A percentile compares a stretch with the other conserved stretches of the same genome.
These are phyloP conservation scores for Tolypocladium amazonense DNA, from an alignment of 2,329 filamentous ascomycete genomes.

Conservation along the genomic window DNA sequence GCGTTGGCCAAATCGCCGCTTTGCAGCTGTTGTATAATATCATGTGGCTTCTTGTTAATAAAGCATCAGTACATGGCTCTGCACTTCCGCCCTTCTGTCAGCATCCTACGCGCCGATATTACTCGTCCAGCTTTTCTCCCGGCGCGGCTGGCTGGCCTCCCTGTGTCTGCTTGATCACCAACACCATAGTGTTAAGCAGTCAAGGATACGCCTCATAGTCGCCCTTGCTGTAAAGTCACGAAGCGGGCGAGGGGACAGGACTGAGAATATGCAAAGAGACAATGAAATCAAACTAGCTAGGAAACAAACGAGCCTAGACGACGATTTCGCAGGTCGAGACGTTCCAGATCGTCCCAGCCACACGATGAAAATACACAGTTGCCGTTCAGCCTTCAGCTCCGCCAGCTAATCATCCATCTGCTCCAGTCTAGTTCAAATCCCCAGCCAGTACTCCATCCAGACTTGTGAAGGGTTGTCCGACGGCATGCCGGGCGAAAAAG, in stretches of 20 bases:
- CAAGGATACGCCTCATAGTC: background rate
- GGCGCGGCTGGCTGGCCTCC: background rate
- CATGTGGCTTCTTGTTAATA: background rate
- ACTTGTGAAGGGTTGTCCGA: conserved; percentile 17
- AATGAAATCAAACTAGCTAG: conserved; percentile 29
- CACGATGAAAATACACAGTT: conserved; percentile 29
- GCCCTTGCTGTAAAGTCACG: background rate
- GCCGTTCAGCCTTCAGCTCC: conserved; percentile 15
- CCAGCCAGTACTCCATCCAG: conserved; percentile 19
- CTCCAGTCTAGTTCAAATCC: conserved; percentile 22
- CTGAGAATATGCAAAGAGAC: conserved; percentile 10
- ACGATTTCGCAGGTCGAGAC: conserved; percentile 18
- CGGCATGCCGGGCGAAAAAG: conserved; percentile 11
- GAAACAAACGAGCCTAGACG: conserved; percentile 21
- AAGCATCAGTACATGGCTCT: background rate
- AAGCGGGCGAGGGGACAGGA: background rate
- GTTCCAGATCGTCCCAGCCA: conserved; percentile 20
- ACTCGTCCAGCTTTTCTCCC: background rate
- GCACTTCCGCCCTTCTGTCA: background rate
- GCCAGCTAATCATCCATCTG: conserved; percentile 18
- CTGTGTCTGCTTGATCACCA: background rate
- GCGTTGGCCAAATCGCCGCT: background rate
- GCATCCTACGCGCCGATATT: no score
- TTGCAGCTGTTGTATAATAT: background rate
- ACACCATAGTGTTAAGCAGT: background rate